Base-by-base conservation (phyloP, 176 grass and related monocot species). In the Musa schizocarpa region DNA sequence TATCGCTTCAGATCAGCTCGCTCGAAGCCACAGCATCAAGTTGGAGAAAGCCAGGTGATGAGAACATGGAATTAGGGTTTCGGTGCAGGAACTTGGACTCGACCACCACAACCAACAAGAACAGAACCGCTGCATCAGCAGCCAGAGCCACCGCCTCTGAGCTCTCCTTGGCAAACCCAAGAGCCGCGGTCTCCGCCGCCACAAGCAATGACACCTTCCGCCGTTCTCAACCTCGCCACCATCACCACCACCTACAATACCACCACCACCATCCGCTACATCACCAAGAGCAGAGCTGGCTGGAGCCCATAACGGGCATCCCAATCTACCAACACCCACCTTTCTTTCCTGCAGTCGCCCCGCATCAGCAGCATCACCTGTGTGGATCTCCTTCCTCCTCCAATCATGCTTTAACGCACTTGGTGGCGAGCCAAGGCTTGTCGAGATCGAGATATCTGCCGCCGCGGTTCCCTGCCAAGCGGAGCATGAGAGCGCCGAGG, bases 1-100 rank as follows among this genome's bases (percentile, higher is more conserved):
- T 96, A 54, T 90, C 90, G 76, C 82, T 96, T 54, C 89, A 96
- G 81, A 92, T 96, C 67, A 92, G 80, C 19, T 81, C 88, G 26
- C 86, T 84, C 17, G 66, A 82, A 17, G 73, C 77, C 77, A 92
- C 78, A 63, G 73, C 85, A 81, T 71, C 66, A 69, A 48, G 66
- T 12, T 54, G 71, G 71, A 55, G 71, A 22, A 73, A 26, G 12
- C 19, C 23, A 29, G 14, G 7, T 14, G 64, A 68, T 54, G 76
- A 78, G 1, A 22, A 13, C 63, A 21, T 52, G 43, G 87, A 89
- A 29, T 72, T 96, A 89, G 92, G 89, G 89, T 96, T 92, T 82
- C 89, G 84, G 84, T 89, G 88, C 79, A 81, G 92, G 76, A 68
- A 86, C 24, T 81, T 87, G 24, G 81, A 62, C 78, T 65, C 71